A percentile compares a stretch with the other conserved stretches of the same genome.
Conservation (phyloP, 1,139 yeast species). For the Taphrina communis region DNA sequence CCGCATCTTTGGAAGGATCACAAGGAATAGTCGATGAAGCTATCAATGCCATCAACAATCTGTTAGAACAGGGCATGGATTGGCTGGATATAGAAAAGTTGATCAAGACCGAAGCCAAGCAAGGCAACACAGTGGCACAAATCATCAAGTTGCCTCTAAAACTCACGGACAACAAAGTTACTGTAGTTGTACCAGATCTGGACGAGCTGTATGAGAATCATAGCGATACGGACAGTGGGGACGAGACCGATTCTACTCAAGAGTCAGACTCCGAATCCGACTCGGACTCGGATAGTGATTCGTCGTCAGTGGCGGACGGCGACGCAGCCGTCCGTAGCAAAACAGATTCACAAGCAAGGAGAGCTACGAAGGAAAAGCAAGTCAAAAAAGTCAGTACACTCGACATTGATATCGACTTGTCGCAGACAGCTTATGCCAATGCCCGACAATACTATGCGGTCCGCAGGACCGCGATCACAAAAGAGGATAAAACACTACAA, state of each 20-base stretch:
- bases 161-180: slow-evolving; percentile 70
- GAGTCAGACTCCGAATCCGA: slow-evolving; percentile 51
- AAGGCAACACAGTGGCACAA: slow-evolving; percentile 69
- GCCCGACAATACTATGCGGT: slow-evolving; percentile 84
- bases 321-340: slow-evolving; percentile 47
- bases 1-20: slow-evolving; percentile 72
- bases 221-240: slow-evolving; percentile 50
- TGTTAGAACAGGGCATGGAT: slow-evolving; percentile 86
- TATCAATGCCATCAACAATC: slow-evolving; percentile 65
- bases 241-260: slow-evolving; percentile 50
- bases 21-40: slow-evolving; percentile 78
- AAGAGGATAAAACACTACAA: slow-evolving; percentile 79
- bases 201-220: slow-evolving; percentile 53
- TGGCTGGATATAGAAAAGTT: slow-evolving; percentile 88
- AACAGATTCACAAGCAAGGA: slow-evolving; percentile 45
- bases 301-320: slow-evolving; percentile 42
- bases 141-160: slow-evolving; percentile 72
- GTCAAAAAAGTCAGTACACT: slow-evolving; percentile 47
- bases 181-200: slow-evolving; percentile 62
- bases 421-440: slow-evolving; percentile 83
- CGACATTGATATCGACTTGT: slow-evolving; percentile 70
- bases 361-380: neutral
- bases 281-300: slow-evolving; percentile 51
- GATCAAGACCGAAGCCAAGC: slow-evolving; percentile 69
- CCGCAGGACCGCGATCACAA: slow-evolving; percentile 75